Evolutionary conservation across 177 flowering plant species (phyloP), one percentile per base, ranked within the genome.

Genomic region (Telopea speciosissima): DNA sequence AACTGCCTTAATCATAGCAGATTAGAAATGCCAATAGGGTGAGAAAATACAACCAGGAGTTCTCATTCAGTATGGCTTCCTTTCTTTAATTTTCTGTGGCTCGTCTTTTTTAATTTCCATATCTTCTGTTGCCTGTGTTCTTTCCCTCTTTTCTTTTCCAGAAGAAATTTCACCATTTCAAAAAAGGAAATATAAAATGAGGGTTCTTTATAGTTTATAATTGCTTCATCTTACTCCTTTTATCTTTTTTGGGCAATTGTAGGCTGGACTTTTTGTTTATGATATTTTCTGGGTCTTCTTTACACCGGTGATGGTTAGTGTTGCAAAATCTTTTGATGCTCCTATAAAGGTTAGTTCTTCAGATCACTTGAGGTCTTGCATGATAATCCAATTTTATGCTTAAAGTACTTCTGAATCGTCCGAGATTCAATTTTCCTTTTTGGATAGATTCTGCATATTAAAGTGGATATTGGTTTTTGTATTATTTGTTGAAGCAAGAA

Each of bases 271-370:
- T 74, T 95, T 96, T 80, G 81, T 96, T 21, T 96, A 96, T 76
- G 99, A 96, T 81, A 93, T 96, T 58, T 96, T 96, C 80, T 93
- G 99, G 98, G 99, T 96, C 63, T 96, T 96, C 81, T 93, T 96
- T 74, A 96, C 98, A 33, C 99, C 99, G 8, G 99, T 96, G 74
- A 96, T 96, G 99, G 97, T 96, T 72, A 96, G 98, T 74, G 99
- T 96, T 73, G 99, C 99, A 54, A 96, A 93, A 82, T 96, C 99
- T 67, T 96, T 96, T 80, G 99, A 96, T 79, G 99, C 99, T 64
- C 99, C 99, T 24, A 96, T 93, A 72, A 96, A 93, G 99, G 98
- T 96, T 6, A 69, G 88, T 80, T 62, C 26, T 70, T 44, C 24
- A 16, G 24, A 26, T 62, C 65, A 25, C 68, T 63, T 72, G 23